phyloP scores from a whole-genome alignment of 2,329 filamentous ascomycete species.

The Macroventuria anomochaeta region DNA sequence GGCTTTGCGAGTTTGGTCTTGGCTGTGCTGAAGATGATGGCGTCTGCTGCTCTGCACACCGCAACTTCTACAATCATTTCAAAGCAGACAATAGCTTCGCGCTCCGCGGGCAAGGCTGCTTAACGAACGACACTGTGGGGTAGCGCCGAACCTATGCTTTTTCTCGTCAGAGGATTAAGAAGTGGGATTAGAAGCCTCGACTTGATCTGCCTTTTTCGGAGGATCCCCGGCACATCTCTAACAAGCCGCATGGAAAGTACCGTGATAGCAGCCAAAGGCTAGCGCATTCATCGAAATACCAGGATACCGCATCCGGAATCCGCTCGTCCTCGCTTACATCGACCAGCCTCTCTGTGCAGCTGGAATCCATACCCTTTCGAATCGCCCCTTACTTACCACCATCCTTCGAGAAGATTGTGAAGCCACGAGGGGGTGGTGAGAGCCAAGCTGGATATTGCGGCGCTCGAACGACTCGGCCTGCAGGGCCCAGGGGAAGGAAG shows the following conservation, averaged over 20 bases:
- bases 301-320: background rate
- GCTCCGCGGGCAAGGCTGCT: background rate
- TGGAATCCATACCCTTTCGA: background rate
- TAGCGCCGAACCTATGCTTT: background rate
- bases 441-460: conserved; percentile 8
- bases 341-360: background rate
- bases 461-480: background rate
- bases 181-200: no score
- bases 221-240: background rate
- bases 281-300: background rate
- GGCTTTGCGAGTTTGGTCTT: background rate
- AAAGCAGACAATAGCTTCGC: background rate
- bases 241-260: background rate
- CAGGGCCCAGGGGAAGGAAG: background rate
- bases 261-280: background rate
- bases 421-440: background rate
- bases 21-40: background rate
- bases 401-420: background rate
- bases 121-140: background rate
- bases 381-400: background rate
- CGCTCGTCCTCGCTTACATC: background rate
- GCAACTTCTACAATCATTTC: background rate
- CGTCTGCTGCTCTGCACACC: background rate
- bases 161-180: no score
- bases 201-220: background rate